Percentiles rank a stretch among this genome's conserved stretches.
Conservation (phyloP, 495 filamentous ascomycete species). For the Jackrogersella minutella region DNA sequence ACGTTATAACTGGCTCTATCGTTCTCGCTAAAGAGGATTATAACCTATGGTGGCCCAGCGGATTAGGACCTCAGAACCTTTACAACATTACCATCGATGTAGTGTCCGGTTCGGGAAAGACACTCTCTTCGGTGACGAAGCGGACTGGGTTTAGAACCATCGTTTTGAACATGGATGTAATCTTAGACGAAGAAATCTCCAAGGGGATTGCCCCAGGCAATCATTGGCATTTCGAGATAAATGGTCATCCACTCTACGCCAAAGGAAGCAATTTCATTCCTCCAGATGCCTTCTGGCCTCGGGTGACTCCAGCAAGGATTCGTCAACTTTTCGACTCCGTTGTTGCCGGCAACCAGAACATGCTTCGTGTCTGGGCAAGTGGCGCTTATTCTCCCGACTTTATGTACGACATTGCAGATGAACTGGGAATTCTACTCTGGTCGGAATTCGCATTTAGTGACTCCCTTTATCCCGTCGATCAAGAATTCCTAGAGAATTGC, state of each 20-base stretch:
- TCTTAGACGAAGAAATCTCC: slow-evolving; percentile 64
- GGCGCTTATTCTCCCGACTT: slow-evolving; percentile 72
- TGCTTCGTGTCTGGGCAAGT: slow-evolving; percentile 73
- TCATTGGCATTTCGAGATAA: slow-evolving; percentile 75
- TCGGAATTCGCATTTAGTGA: slow-evolving; percentile 74
- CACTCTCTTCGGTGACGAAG: slow-evolving; percentile 60
- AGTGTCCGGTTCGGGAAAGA: slow-evolving; percentile 45
- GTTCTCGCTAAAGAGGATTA: slow-evolving; percentile 56
- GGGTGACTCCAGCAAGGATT: slow-evolving; percentile 64
- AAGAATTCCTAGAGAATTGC: slow-evolving; percentile 66
- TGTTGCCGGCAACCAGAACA: slow-evolving; percentile 69
- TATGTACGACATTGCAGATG: slow-evolving; percentile 73
- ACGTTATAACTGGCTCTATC: slow-evolving; percentile 61
- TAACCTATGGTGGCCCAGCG: slow-evolving; percentile 71
- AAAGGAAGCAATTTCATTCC: slow-evolving; percentile 75
- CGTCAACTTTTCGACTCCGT: slow-evolving; percentile 64
- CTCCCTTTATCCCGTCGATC: slow-evolving; percentile 66
- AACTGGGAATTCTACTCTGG: slow-evolving; percentile 72
- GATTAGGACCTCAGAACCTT: slow-evolving; percentile 66
- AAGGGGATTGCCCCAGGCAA: slow-evolving; percentile 63
- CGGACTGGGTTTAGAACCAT: slow-evolving; percentile 73
- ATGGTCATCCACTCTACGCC: slow-evolving; percentile 72
- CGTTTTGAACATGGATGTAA: slow-evolving; percentile 66
- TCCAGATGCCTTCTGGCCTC: slow-evolving; percentile 71
- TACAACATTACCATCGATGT: slow-evolving; percentile 66